Evolutionary conservation across 148 eudicot genomes (phyloP).

Genomic region (Heliosperma pusillum): DNA sequence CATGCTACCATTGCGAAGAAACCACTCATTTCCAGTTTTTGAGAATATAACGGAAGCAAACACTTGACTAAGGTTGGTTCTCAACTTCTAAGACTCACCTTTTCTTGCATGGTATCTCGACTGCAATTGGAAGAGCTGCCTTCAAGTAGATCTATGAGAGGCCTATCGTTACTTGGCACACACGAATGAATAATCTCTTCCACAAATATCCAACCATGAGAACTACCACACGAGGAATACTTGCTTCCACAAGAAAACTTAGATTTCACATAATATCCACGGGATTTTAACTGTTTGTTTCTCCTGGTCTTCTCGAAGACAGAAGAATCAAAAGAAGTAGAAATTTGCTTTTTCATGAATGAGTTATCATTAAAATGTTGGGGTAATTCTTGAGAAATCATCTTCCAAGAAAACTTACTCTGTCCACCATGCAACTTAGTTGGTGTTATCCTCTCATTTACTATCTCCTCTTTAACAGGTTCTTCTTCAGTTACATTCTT

Average conservation of each 20-base stretch:
- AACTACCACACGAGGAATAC: slow-evolving; percentile 27
- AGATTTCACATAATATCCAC: slow-evolving; percentile 24
- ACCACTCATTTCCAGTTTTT: background rate
- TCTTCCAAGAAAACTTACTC: slow-evolving; percentile 29
- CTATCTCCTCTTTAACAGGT: slow-evolving; percentile 15
- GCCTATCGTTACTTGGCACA: slow-evolving; percentile 46
- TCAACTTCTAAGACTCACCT: slow-evolving; percentile 33
- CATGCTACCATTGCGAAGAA: background rate
- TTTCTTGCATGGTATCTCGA: slow-evolving; percentile 29
- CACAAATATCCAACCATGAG: slow-evolving; percentile 57
- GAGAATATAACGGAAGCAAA: background rate
- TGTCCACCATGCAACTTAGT: slow-evolving; percentile 30
- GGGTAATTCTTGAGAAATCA: slow-evolving; percentile 26
- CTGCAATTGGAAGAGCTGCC: slow-evolving; percentile 29
- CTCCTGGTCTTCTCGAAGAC: slow-evolving; percentile 21
- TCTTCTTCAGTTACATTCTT: slow-evolving; percentile 1
- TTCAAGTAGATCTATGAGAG: slow-evolving; percentile 34
- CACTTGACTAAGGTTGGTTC: slow-evolving; percentile 10
- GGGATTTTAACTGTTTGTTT: slow-evolving; percentile 23
- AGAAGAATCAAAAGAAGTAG: slow-evolving; percentile 17
- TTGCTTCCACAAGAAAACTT: slow-evolving; percentile 21
- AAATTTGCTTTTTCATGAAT: slow-evolving; percentile 12
- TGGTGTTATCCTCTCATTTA: background rate
- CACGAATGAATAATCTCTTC: slow-evolving; percentile 48
- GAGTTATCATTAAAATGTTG: slow-evolving; percentile 15